A percentile compares a stretch with the other conserved stretches of the same genome.
These are phyloP conservation scores for Arctium lappa DNA, from an alignment of 129 eudicot genomes.

Conservation along the genomic window DNA sequence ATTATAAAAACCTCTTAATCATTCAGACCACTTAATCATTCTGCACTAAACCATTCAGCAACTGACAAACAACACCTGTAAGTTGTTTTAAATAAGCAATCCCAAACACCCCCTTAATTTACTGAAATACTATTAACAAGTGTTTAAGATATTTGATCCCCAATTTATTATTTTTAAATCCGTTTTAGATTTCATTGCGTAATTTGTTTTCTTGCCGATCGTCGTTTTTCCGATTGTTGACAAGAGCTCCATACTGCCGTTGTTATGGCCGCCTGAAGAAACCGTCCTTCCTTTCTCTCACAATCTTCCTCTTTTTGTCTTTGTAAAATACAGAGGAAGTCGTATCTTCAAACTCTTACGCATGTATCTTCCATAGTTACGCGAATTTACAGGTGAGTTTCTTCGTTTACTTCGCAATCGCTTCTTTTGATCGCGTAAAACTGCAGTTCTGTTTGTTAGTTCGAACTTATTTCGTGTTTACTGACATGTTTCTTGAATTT, in stretches of 20 bases:
- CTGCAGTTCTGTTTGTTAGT: neutral
- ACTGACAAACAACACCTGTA: too few relatives aligned
- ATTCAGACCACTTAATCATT: too few relatives aligned
- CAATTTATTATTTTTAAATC: neutral
- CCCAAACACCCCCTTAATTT: too few relatives aligned
- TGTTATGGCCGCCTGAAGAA: constrained; percentile 32
- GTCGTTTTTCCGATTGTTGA: constrained; percentile 27
- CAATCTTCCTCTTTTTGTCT: constrained; percentile 4
- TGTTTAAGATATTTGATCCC: neutral
- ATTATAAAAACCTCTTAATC: too few relatives aligned
- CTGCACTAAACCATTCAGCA: too few relatives aligned
- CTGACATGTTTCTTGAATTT: neutral
- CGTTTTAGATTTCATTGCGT: neutral
- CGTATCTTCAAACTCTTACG: neutral
- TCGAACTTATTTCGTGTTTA: neutral
- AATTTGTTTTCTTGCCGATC: constrained; percentile 26
- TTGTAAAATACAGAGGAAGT: neutral
- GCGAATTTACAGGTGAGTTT: constrained; percentile 9
- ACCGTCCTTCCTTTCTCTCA: constrained; percentile 3
- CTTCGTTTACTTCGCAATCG: constrained; percentile 18
- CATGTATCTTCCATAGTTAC: neutral
- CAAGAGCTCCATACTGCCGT: constrained; percentile 16
- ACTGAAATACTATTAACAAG: too few relatives aligned
- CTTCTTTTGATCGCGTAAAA: neutral
- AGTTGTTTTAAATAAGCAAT: too few relatives aligned